Evolutionary conservation across 2,329 filamentous ascomycete species (phyloP).

Genomic region (Cercospora janseana): DNA sequence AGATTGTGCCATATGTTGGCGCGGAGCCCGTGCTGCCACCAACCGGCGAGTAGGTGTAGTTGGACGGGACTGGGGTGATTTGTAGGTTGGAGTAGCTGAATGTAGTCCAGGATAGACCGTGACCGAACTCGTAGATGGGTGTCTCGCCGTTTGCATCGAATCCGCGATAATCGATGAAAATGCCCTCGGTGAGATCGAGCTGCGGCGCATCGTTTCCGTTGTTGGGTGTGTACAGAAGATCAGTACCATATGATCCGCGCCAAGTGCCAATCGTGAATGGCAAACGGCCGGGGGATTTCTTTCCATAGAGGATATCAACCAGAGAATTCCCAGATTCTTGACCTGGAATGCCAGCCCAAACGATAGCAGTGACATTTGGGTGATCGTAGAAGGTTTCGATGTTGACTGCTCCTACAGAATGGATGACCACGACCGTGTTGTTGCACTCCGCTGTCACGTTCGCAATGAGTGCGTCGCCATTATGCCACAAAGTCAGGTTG

Average conservation of each 20-base stretch:
- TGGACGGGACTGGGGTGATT: slow-evolving; percentile 53
- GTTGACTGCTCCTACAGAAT: slow-evolving; percentile 31
- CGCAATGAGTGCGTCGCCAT: slow-evolving; percentile 30
- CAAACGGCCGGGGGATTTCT: slow-evolving; percentile 32
- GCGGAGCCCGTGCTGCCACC: neutral
- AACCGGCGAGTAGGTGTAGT: slow-evolving; percentile 34
- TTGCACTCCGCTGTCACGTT: slow-evolving; percentile 38
- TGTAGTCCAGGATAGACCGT: slow-evolving; percentile 46
- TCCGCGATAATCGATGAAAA: slow-evolving; percentile 46
- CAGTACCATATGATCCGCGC: neutral
- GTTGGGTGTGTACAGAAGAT: slow-evolving; percentile 34
- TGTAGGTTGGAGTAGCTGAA: slow-evolving; percentile 40
- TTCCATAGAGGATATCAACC: slow-evolving; percentile 33
- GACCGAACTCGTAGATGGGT: slow-evolving; percentile 46
- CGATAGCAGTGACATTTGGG: slow-evolving; percentile 36
- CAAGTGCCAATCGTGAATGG: neutral
- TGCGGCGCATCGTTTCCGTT: slow-evolving; percentile 46
- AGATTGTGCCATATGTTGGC: neutral
- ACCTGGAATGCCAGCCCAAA: slow-evolving; percentile 35
- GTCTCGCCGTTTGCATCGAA: slow-evolving; percentile 44
- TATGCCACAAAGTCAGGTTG: slow-evolving; percentile 27
- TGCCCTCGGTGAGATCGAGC: slow-evolving; percentile 40
- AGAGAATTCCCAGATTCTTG: slow-evolving; percentile 33
- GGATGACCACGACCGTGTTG: slow-evolving; percentile 35
- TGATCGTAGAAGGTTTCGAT: slow-evolving; percentile 34